Percentiles rank a stretch among this genome's conserved stretches.
Evolutionary conservation across 2,329 filamentous ascomycete genomes (phyloP).

Genomic region (Zopfia rhizophila): DNA sequence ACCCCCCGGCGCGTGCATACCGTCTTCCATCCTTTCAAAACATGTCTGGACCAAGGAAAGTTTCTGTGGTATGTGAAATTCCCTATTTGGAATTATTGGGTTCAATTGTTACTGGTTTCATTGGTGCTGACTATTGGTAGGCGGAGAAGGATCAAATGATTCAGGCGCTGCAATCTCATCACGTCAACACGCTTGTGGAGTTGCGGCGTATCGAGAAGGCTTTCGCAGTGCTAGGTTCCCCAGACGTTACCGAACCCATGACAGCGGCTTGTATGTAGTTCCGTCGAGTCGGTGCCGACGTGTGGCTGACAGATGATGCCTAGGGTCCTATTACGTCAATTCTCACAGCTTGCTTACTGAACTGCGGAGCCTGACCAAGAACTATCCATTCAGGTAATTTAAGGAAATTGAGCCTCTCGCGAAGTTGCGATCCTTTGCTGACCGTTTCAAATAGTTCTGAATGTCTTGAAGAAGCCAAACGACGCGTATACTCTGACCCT

Average conservation of each 20-base stretch:
- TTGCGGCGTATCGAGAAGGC: slow-evolving; percentile 76
- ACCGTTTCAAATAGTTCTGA: slow-evolving; percentile 60
- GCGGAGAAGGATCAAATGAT: slow-evolving; percentile 67
- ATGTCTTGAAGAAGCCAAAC: slow-evolving; percentile 72
- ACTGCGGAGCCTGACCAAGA: slow-evolving; percentile 72
- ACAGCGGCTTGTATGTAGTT: slow-evolving; percentile 68
- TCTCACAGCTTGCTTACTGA: slow-evolving; percentile 76
- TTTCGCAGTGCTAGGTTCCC: slow-evolving; percentile 67
- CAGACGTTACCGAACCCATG: slow-evolving; percentile 73
- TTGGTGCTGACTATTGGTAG: slow-evolving; percentile 36
- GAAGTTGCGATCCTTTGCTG: slow-evolving; percentile 2
- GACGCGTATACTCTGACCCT: slow-evolving; percentile 71
- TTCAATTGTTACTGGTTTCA: not conserved
- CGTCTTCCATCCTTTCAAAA: slow-evolving; percentile 29
- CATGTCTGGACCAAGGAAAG: slow-evolving; percentile 38
- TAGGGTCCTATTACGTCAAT: slow-evolving; percentile 73
- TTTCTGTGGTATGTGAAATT: slow-evolving; percentile 34
- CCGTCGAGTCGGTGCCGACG: not conserved
- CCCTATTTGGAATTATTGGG: not conserved
- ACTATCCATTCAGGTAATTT: slow-evolving; percentile 69
- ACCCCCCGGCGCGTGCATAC: slow-evolving; percentile 38
- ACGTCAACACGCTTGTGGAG: slow-evolving; percentile 78
- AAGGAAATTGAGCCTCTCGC: not conserved
- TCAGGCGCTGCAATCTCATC: slow-evolving; percentile 70
- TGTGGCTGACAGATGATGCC: slow-evolving; percentile 2